phyloP scores from a whole-genome alignment of 768 basidiomycete species.

The Suillus plorans region DNA sequence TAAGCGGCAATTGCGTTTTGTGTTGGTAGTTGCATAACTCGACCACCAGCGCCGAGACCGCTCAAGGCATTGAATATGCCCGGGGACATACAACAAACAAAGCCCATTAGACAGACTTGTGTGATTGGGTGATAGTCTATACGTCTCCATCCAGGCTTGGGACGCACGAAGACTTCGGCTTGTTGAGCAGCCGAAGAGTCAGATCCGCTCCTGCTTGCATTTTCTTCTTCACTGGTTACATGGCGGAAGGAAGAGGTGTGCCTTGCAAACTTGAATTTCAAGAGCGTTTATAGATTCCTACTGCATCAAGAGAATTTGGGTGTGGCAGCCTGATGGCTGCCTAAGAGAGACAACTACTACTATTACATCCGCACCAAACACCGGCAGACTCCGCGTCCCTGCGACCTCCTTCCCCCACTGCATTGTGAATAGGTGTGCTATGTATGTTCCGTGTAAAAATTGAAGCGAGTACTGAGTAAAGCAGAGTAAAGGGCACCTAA shows the following conservation, averaged over 20 bases:
- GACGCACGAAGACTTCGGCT: slow-evolving; percentile 37
- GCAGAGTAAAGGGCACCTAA: neutral
- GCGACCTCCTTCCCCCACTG: too few relatives aligned
- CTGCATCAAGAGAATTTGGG: too few relatives aligned
- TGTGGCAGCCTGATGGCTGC: too few relatives aligned
- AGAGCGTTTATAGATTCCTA: too few relatives aligned
- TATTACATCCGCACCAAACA: too few relatives aligned
- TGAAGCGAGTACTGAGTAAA: neutral
- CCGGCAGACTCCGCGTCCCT: too few relatives aligned
- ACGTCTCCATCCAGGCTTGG: slow-evolving; percentile 48
- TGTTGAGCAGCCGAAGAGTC: slow-evolving; percentile 8
- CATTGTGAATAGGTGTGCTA: neutral
- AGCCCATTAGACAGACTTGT: slow-evolving; percentile 55
- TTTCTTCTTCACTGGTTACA: neutral
- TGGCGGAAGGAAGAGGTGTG: neutral
- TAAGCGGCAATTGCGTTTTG: slow-evolving; percentile 67
- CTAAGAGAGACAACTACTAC: too few relatives aligned
- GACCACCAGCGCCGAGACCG: slow-evolving; percentile 73
- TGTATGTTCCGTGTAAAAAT: neutral
- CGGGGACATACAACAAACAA: slow-evolving; percentile 46
- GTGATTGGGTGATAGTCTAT: slow-evolving; percentile 53
- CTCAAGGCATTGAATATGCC: slow-evolving; percentile 75
- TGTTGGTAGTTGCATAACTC: slow-evolving; percentile 59
- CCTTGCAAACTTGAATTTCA: neutral
- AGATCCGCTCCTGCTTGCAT: neutral